Conservation (phyloP, 2,329 filamentous ascomycete genomes). For the Fusarium continuum region DNA sequence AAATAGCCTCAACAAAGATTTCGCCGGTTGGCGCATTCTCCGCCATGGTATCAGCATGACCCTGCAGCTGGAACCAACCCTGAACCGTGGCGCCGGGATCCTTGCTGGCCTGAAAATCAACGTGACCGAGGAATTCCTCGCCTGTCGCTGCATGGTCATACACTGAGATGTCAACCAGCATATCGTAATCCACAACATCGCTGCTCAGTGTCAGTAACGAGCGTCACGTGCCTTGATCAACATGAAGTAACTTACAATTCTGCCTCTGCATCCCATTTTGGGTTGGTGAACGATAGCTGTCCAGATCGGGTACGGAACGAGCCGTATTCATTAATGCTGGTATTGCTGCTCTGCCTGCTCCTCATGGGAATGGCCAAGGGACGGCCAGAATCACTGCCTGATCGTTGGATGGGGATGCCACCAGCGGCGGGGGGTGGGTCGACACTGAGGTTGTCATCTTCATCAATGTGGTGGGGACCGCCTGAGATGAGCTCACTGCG, state of each 20-base stretch:
- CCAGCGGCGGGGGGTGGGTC: conserved; percentile 58
- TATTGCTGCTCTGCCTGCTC: conserved; percentile 96
- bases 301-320: conserved; percentile 68
- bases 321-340: conserved; percentile 76
- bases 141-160: conserved; percentile 84
- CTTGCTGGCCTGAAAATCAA: conserved; percentile 76
- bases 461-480: conserved; percentile 74
- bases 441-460: conserved; percentile 61
- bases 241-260: conserved; percentile 75
- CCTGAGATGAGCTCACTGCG: conserved; percentile 95
- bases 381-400: conserved; percentile 82
- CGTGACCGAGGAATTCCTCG: conserved; percentile 91
- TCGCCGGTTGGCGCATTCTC: conserved; percentile 86
- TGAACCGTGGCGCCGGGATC: conserved; percentile 76
- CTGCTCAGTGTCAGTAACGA: conserved; percentile 57
- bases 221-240: not conserved
- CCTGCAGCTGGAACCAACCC: conserved; percentile 85
- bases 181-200: conserved; percentile 92
- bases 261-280: conserved; percentile 95
- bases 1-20: conserved; percentile 85
- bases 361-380: conserved; percentile 96
- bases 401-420: conserved; percentile 70
- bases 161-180: conserved; percentile 90
- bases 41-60: conserved; percentile 74
- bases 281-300: conserved; percentile 73